Base-by-base conservation (phyloP, 257 asterid genomes). In the Solanum sparsipilum region DNA sequence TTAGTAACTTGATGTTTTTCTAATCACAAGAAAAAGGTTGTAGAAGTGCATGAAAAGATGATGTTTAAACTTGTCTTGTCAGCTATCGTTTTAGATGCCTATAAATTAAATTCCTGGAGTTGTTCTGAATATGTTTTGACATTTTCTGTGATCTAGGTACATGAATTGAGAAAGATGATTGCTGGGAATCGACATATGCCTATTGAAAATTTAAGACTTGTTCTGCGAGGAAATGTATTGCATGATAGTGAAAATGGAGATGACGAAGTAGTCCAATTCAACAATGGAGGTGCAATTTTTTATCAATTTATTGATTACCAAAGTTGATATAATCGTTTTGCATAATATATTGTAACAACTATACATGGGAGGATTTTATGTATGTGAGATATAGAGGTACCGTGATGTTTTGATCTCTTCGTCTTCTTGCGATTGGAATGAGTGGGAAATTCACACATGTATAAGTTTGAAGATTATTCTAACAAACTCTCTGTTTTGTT, bases 121-220 rank as follows among this genome's bases (percentile, higher is more conserved):
- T 86, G 38, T 18, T 71, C 16, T 72, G 38, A 4, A 12, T 46
- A 15, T 31, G 84, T 44, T n/a, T 86, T 86, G 34, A 46, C 73
- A 7, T 58, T 48, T 75, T 21, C 56, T 31, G 35, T 48, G 83
- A 20, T 83, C 89, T 89, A 96, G 99, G 99, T 95, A 88, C 89
- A 44, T 91, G 98, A 94, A 88, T 92, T 96, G 95, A 94, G 99
- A 88, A 93, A 90, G 90, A 78, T 93, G 96, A 90, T 96, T 86
- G 93, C 97, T 86, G 92, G 82, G 87, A 89, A 89, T 86, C 92
- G 91, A 71, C 89, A 92, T 71, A 86, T 93, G 89, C 95, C 92
- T 70, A 68, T 89, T 16, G 94, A 93, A 79, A 93, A 92, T 74
- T 88, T 93, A 93, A 92, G 89, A 83, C 96, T 96, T 86, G 93